These are phyloP conservation scores for Phytophthora colocasiae DNA, from an alignment of 352 stramenopile genomes.

Conservation along the genomic window DNA sequence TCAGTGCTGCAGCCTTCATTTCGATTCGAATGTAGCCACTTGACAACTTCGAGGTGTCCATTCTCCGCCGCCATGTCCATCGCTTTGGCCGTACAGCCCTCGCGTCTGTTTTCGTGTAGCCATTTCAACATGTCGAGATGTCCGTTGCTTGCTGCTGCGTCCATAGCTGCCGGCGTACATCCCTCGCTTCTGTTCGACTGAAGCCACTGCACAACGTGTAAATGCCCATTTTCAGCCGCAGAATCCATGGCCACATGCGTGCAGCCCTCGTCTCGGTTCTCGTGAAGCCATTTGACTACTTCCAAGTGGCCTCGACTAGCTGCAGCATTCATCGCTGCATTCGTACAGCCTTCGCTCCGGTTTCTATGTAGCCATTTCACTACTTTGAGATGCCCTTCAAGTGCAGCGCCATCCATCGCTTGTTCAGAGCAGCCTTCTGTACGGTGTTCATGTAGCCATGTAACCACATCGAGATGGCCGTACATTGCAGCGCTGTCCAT, in stretches of 20 bases:
- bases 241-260: conserved; percentile 51
- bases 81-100: conserved; percentile 32
- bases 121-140: conserved; percentile 40
- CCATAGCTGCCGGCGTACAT: conserved; percentile 36
- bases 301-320: conserved; percentile 49
- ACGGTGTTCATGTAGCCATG: conserved; percentile 41
- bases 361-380: conserved; percentile 49
- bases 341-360: conserved; percentile 48
- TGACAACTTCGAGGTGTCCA: conserved; percentile 39
- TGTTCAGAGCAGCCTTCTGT: conserved; percentile 26
- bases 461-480: conserved; percentile 53
- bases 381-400: conserved; percentile 38
- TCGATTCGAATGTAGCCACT: conserved; percentile 35
- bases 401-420: conserved; percentile 43
- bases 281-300: conserved; percentile 59
- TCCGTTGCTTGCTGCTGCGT: conserved; percentile 28
- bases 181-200: conserved; percentile 47
- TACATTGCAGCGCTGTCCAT: conserved; percentile 59
- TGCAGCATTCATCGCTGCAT: conserved; percentile 56
- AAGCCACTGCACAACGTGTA: conserved; percentile 54
- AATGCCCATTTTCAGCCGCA: conserved; percentile 45
- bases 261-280: conserved; percentile 49
- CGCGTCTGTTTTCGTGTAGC: conserved; percentile 36
- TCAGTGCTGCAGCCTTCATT: conserved; percentile 34
- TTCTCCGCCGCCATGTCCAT: conserved; percentile 39